A percentile compares a stretch with the other conserved stretches of the same genome.
Conservation (phyloP, 2,329 filamentous ascomycete genomes). For the Fusarium oxysporum region DNA sequence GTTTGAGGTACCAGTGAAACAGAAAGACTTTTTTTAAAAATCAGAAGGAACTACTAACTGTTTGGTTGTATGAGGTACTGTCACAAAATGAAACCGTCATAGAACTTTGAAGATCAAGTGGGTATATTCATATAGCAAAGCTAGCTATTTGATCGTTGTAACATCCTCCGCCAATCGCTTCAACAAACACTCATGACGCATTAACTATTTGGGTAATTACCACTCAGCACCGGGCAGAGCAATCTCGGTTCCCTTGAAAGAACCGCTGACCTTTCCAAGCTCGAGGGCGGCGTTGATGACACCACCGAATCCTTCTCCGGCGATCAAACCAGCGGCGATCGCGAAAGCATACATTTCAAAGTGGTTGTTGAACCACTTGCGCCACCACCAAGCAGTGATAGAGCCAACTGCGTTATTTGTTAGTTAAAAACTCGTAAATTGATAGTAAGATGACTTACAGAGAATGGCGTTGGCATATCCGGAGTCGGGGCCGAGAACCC, state of each 20-base stretch:
- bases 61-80: neutral
- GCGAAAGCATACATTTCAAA: slow-evolving; percentile 70
- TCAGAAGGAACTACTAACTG: neutral
- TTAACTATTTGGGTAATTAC: slow-evolving; percentile 15
- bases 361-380: slow-evolving; percentile 59
- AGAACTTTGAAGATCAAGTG: neutral
- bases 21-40: neutral
- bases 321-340: slow-evolving; percentile 70
- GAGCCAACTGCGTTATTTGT: slow-evolving; percentile 55
- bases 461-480: slow-evolving; percentile 68
- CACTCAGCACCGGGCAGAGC: slow-evolving; percentile 30
- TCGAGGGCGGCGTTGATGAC: slow-evolving; percentile 66
- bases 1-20: neutral
- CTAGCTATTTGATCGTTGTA: neutral
- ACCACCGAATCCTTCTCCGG: slow-evolving; percentile 72
- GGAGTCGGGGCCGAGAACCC: slow-evolving; percentile 65
- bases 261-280: slow-evolving; percentile 50
- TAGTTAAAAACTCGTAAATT: neutral
- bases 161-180: neutral
- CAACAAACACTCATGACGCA: slow-evolving; percentile 13
- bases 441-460: slow-evolving; percentile 32
- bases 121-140: slow-evolving; percentile 15
- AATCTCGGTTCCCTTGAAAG: slow-evolving; percentile 35
- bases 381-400: slow-evolving; percentile 64
- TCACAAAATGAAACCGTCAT: neutral